Evolutionary conservation across 306 rosid genomes (phyloP).

Genomic region (Trichosanthes truncata): DNA sequence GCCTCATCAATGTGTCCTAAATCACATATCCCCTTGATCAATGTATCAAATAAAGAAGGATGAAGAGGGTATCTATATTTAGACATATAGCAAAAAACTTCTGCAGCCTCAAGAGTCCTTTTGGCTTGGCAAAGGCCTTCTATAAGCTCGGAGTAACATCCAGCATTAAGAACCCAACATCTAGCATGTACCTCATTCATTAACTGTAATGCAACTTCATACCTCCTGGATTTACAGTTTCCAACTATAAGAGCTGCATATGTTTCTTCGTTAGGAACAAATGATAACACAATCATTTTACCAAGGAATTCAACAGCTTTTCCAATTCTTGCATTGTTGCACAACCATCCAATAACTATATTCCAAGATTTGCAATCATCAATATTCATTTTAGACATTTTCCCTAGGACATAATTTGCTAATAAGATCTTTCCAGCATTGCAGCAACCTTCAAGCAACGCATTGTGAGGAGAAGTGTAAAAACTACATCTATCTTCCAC

Average conservation of each 20-base stretch:
- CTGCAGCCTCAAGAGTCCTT: slow-evolving; percentile 36
- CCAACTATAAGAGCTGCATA: slow-evolving; percentile 68
- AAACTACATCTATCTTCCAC: slow-evolving; percentile 43
- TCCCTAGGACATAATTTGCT: slow-evolving; percentile 39
- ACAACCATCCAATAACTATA: slow-evolving; percentile 50
- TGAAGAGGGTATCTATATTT: slow-evolving; percentile 36
- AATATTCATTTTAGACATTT: slow-evolving; percentile 45
- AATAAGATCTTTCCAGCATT: slow-evolving; percentile 29
- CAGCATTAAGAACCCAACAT: slow-evolving; percentile 54
- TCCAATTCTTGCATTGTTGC: slow-evolving; percentile 43
- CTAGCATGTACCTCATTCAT: slow-evolving; percentile 28
- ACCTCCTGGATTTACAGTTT: slow-evolving; percentile 45
- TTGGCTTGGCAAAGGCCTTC: slow-evolving; percentile 49
- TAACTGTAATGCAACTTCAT: slow-evolving; percentile 44
- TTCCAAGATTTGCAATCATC: slow-evolving; percentile 70
- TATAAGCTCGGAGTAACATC: slow-evolving; percentile 56
- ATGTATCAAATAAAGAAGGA: slow-evolving; percentile 38
- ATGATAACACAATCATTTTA: slow-evolving; percentile 48
- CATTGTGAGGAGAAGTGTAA: slow-evolving; percentile 59
- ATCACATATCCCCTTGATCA: slow-evolving; percentile 53
- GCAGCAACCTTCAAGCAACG: slow-evolving; percentile 70
- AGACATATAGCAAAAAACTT: slow-evolving; percentile 61
- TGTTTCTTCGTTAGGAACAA: slow-evolving; percentile 39
- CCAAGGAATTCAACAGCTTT: slow-evolving; percentile 52
- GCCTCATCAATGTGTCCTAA: slow-evolving; percentile 40